Percentiles rank a stretch among this genome's conserved stretches.
These are phyloP conservation scores for Batkoa obscura DNA, from an alignment of 371 early-diverging fungal species.

Conservation along the genomic window DNA sequence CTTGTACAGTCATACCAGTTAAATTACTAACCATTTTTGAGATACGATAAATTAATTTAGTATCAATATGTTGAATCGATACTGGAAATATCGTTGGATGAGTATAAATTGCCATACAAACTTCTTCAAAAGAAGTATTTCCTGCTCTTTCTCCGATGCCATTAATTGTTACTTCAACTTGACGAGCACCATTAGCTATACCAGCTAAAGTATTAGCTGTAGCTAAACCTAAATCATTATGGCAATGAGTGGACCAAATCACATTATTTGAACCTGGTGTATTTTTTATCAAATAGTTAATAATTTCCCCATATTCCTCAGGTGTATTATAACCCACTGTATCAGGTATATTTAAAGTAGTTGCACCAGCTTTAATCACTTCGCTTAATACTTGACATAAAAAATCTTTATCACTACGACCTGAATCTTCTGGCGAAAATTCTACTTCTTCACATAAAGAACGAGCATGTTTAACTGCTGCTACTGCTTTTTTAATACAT, in stretches of 20 bases:
- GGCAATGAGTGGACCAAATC: constrained; percentile 87
- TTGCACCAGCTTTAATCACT: constrained; percentile 89
- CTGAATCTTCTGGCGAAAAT: constrained; percentile 90
- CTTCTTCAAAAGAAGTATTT: constrained; percentile 88
- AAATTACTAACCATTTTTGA: constrained; percentile 72
- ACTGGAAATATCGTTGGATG: constrained; percentile 73
- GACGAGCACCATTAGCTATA: constrained; percentile 73
- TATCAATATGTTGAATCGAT: constrained; percentile 60
- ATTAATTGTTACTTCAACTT: constrained; percentile 93
- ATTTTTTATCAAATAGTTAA: constrained; percentile 55
- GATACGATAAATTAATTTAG: constrained; percentile 60
- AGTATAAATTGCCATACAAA: constrained; percentile 84
- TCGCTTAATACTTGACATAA: constrained; percentile 58
- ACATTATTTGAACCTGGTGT: constrained; percentile 53
- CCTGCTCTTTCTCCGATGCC: constrained; percentile 94
- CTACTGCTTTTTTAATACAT: constrained; percentile 65
- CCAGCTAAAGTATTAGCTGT: constrained; percentile 91
- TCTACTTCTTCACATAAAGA: constrained; percentile 72
- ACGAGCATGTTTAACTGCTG: constrained; percentile 59
- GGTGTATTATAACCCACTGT: constrained; percentile 91
- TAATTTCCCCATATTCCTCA: constrained; percentile 67
- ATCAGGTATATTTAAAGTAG: constrained; percentile 90
- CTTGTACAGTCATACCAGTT: constrained; percentile 85
- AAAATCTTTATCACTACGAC: constrained; percentile 72
- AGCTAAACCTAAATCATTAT: constrained; percentile 90